Evolutionary conservation across 176 grass and related monocot species (phyloP).

Genomic region (Phoenix dactylifera): DNA sequence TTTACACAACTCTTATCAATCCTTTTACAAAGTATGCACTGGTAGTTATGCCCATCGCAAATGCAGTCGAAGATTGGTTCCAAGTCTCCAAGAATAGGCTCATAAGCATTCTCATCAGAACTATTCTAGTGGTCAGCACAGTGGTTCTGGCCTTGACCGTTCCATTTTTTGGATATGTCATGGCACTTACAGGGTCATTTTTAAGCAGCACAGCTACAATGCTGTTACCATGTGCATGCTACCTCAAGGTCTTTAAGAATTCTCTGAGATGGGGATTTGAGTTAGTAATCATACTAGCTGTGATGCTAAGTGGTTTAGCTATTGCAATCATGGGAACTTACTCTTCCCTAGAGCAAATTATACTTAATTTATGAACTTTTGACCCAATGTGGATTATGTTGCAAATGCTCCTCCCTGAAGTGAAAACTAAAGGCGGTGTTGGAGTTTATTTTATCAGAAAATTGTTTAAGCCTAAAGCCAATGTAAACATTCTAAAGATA

Average conservation of each 20-base stretch:
- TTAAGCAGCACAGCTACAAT: constrained; percentile 62
- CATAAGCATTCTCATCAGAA: constrained; percentile 30
- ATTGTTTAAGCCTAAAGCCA: too few relatives aligned
- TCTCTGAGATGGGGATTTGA: constrained; percentile 39
- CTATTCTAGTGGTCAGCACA: constrained; percentile 55
- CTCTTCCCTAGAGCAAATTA: constrained; percentile 58
- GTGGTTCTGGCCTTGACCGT: constrained; percentile 41
- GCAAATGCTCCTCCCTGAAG: too few relatives aligned
- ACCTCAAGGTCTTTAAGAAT: constrained; percentile 60
- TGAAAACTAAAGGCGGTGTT: too few relatives aligned
- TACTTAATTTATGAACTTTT: constrained; percentile 30
- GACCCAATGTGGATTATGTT: too few relatives aligned
- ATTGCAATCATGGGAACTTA: constrained; percentile 55
- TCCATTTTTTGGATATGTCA: constrained; percentile 54
- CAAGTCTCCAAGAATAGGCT: constrained; percentile 29
- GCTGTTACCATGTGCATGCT: constrained; percentile 60
- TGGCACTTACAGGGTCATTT: constrained; percentile 55
- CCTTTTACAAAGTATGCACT: constrained; percentile 62
- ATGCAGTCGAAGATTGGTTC: constrained; percentile 57
- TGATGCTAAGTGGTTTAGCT: constrained; percentile 34
- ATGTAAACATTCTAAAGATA: too few relatives aligned
- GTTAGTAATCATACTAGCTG: constrained; percentile 31
- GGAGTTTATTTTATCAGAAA: too few relatives aligned
- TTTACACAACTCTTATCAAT: constrained; percentile 80
- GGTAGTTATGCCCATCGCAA: constrained; percentile 32